Evolutionary conservation across 1,139 yeast species (phyloP), one percentile per base, ranked within the genome.

Genomic region (Kodamaea derodonti): DNA sequence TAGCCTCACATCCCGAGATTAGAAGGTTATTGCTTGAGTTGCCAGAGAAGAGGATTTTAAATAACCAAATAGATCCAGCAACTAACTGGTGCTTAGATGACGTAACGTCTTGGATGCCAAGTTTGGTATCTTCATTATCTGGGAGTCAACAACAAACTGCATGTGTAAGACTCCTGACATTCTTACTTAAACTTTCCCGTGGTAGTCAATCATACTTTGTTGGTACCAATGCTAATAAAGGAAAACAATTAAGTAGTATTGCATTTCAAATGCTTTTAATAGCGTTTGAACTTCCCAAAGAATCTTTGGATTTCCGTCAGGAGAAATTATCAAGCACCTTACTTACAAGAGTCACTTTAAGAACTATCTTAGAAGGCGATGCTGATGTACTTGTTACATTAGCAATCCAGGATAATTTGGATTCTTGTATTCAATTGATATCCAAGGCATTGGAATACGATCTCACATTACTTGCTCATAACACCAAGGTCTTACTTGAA

Each of bases 381-480:
- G 49, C 68, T 2, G 51, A 42, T 1, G 24, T 40, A 8, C 52
- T 65, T 14, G 48, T 57, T 8, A 42, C 42, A 3, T 36, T 49
- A 14, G 58, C 64, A 54, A 69, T 39, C 4, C 28, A 29, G 13
- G 34, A 42, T 1, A 36, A 39, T 20, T 26, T 34, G 20, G 25
- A 37, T 34, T 16, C 40, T 39, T 27, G 58, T 54, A 58, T 70
- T 34, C 47, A 59, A n/a, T 62, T 81, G 4, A 57, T 80, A 10
- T 52, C 67, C 0, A 51, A 62, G 12, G 68, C 81, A 14, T 50
- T 82, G 18, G 54, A 62, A 27, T 80, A 74, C 51, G 94, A 84
- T 51, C 60, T 80, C 14, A 51, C 71, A 11, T 57, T 71, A n/a
- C 57, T 81, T 35, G 73, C 82, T 2, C 78, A 77, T 41, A 70